phyloP scores from a whole-genome alignment of 169 alveolate genomes.

The Eimeria mitis region DNA sequence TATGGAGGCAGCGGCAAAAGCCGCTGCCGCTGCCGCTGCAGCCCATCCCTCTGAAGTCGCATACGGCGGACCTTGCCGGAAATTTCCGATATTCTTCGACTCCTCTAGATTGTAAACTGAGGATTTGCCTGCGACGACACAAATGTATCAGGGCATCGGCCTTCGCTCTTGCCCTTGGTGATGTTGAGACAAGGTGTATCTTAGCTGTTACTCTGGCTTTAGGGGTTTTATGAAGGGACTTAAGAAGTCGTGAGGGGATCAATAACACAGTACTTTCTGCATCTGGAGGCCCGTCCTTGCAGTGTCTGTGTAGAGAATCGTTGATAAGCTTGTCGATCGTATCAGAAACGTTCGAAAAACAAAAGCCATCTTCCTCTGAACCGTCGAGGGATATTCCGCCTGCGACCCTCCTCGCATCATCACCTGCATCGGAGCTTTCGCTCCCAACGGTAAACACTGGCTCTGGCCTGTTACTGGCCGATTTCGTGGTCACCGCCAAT shows the following conservation, averaged over 20 bases:
- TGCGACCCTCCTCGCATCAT: not conserved
- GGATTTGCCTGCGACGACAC: not conserved
- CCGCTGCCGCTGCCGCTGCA: conserved; percentile 47
- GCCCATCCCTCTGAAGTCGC: conserved; percentile 36
- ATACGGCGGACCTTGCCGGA: not conserved
- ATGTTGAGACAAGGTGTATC: not conserved
- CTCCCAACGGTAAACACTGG: not conserved
- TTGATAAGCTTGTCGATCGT: conserved; percentile 17
- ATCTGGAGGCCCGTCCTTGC: not conserved
- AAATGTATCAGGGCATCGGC: not conserved
- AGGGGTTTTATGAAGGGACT: not conserved
- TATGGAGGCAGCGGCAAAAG: conserved; percentile 48
- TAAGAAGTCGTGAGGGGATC: not conserved
- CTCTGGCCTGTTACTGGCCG: not conserved
- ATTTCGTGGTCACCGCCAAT: not conserved
- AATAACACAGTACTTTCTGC: not conserved
- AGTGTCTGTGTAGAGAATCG: not conserved
- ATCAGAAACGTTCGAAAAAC: conserved; percentile 18
- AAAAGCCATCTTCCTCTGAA: not conserved
- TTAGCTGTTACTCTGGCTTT: not conserved
- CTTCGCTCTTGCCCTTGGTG: not conserved
- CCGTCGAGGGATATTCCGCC: not conserved
- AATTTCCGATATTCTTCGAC: not conserved
- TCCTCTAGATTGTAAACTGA: not conserved
- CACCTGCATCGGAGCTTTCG: not conserved